Evolutionary conservation across 2,329 filamentous ascomycete species (phyloP).

Genomic region (Colletotrichum lentis): DNA sequence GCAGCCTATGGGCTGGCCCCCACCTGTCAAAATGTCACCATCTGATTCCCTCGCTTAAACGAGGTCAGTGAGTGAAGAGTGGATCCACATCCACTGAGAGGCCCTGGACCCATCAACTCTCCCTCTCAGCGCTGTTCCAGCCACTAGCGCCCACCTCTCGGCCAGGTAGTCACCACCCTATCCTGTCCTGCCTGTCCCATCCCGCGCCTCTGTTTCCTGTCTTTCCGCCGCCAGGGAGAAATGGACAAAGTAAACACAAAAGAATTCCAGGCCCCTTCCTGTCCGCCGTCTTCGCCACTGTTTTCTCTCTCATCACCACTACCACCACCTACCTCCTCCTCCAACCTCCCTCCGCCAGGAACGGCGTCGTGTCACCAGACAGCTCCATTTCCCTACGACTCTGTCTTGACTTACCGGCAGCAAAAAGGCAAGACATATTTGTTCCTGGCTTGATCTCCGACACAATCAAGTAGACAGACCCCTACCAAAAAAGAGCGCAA

Average conservation of each 20-base stretch:
- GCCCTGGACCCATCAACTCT: not conserved
- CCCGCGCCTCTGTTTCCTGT: not conserved
- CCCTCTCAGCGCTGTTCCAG: not conserved
- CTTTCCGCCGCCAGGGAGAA: conserved; percentile 14
- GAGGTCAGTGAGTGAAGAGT: conserved; percentile 17
- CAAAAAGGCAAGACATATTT: conserved; percentile 8
- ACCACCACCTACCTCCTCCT: conserved; percentile 10
- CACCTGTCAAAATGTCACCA: conserved; percentile 30
- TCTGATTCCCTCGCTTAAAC: conserved; percentile 22
- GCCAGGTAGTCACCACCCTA: too few species aligned
- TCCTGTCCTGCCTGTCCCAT: too few species aligned
- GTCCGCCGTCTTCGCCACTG: conserved; percentile 10
- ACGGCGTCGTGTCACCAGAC: conserved; percentile 23
- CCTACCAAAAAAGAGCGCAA: conserved; percentile 22
- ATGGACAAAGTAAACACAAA: conserved; percentile 37
- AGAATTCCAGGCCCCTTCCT: conserved; percentile 31
- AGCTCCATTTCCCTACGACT: conserved; percentile 3
- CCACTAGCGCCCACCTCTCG: conserved; percentile 28
- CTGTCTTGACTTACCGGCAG: conserved; percentile 11
- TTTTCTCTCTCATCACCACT: conserved; percentile 23
- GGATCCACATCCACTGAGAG: not conserved
- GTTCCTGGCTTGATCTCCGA: conserved; percentile 15
- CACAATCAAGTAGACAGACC: not conserved
- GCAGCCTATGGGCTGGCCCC: too few species aligned
- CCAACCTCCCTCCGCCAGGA: conserved; percentile 23